A percentile compares a stretch with the other conserved stretches of the same genome.
phyloP scores from a whole-genome alignment of 768 basidiomycete genomes.

The Neoboletus subvelutipes region DNA sequence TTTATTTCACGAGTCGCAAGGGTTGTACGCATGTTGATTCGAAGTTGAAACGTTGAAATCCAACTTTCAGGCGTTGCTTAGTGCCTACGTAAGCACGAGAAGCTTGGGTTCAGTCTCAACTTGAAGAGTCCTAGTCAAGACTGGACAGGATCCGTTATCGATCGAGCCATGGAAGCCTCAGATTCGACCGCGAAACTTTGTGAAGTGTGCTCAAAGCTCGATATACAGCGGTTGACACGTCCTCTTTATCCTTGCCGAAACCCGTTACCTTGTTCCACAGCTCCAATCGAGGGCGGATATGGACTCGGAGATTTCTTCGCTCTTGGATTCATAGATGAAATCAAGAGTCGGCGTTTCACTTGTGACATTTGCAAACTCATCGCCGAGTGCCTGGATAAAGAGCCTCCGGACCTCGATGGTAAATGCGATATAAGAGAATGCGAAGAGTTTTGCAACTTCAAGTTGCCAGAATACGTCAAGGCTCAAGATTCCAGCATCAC shows the following conservation, averaged over 20 bases:
- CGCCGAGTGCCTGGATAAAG: slow-evolving; percentile 10
- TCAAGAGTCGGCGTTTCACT: slow-evolving; percentile 10
- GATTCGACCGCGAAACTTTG: slow-evolving; percentile 1
- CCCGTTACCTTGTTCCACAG: neutral
- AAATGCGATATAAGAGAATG: slow-evolving; percentile 1
- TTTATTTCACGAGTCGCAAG: no score
- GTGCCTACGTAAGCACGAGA: no score
- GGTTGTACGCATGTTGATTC: no score
- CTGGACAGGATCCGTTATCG: neutral
- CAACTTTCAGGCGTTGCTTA: no score
- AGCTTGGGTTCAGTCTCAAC: no score
- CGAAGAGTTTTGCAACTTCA: slow-evolving; percentile 6
- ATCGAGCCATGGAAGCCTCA: neutral
- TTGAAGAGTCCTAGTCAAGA: no score
- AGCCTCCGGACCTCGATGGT: slow-evolving; percentile 8
- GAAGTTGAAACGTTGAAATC: no score
- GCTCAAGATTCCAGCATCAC: slow-evolving; percentile 4
- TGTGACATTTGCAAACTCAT: slow-evolving; percentile 17
- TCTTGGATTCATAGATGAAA: slow-evolving; percentile 15
- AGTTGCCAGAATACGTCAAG: neutral
- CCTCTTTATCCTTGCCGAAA: slow-evolving; percentile 5
- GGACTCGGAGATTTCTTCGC: neutral
- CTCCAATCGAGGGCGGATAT: slow-evolving; percentile 1
- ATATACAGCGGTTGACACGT: neutral
- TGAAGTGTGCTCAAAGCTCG: slow-evolving; percentile 4